Conservation (phyloP, 257 asterid genomes). For the Rhazya stricta region DNA sequence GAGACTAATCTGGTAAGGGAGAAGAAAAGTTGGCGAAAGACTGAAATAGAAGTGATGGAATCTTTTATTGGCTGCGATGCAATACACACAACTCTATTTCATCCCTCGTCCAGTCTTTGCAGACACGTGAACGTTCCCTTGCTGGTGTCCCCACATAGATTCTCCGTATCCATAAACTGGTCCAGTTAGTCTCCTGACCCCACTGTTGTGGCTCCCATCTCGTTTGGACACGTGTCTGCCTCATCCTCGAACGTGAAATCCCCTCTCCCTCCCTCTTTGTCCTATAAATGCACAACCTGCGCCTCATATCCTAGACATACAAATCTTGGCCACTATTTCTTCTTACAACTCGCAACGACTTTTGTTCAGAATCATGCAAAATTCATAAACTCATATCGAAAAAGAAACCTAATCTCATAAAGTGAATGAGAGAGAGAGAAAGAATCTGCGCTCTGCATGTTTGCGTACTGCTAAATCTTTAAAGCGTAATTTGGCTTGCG, state of each 20-base stretch:
- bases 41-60: background rate
- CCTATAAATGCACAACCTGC: conserved; percentile 51
- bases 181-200: background rate
- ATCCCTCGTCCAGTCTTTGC: conserved; percentile 24
- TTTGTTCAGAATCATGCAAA: conserved; percentile 11
- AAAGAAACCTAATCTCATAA: conserved; percentile 3
- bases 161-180: conserved; percentile 36
- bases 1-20: conserved; percentile 4
- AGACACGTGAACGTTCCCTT: conserved; percentile 37
- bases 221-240: conserved; percentile 44
- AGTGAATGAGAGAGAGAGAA: conserved; percentile 10
- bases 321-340: background rate
- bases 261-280: conserved; percentile 14
- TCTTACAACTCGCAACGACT: background rate
- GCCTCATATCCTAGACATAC: conserved; percentile 35
- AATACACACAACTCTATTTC: background rate
- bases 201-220: conserved; percentile 9
- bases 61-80: conserved; percentile 4
- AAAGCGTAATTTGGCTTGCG: conserved; percentile 49
- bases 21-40: background rate
- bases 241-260: too few species aligned
- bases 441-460: conserved; percentile 53
- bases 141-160: conserved; percentile 37
- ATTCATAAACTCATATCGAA: background rate
- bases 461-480: conserved; percentile 43